phyloP scores from a whole-genome alignment of 148 eudicot genomes.

The Heliamphora exappendiculata region DNA sequence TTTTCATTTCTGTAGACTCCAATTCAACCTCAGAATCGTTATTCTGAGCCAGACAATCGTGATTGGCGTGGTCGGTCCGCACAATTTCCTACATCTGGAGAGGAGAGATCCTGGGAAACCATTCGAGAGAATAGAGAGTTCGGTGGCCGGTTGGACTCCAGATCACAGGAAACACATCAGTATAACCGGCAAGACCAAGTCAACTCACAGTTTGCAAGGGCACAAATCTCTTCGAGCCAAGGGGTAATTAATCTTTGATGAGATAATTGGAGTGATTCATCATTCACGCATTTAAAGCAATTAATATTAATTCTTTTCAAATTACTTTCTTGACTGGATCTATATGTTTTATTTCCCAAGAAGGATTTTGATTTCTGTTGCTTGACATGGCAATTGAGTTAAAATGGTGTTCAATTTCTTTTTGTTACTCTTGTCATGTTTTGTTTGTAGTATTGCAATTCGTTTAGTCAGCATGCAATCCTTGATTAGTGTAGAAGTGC shows the following conservation, averaged over 20 bases:
- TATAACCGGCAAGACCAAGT: conserved; percentile 46
- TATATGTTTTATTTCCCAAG: too few relatives aligned
- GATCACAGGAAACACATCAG: conserved; percentile 37
- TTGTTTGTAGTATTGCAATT: too few relatives aligned
- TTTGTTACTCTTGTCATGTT: too few relatives aligned
- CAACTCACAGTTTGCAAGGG: conserved; percentile 50
- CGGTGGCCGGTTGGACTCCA: conserved; percentile 32
- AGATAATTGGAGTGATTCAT: not conserved
- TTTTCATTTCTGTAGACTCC: conserved; percentile 29
- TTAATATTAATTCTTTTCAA: not conserved
- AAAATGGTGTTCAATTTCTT: too few relatives aligned
- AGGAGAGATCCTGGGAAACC: conserved; percentile 85
- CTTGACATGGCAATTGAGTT: too few relatives aligned
- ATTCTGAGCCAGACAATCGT: conserved; percentile 72
- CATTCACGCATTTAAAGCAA: not conserved
- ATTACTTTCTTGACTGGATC: not conserved
- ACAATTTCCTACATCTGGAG: conserved; percentile 45
- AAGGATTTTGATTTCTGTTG: too few relatives aligned
- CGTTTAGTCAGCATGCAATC: too few relatives aligned
- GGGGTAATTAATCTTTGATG: conserved; percentile 33
- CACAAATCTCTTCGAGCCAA: conserved; percentile 48
- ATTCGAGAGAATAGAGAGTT: conserved; percentile 48
- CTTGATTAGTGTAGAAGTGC: too few relatives aligned
- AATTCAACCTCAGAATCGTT: conserved; percentile 54
- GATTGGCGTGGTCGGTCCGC: conserved; percentile 88